These are phyloP conservation scores for Teratosphaeria destructans DNA, from an alignment of 2,329 filamentous ascomycete species.

Conservation along the genomic window DNA sequence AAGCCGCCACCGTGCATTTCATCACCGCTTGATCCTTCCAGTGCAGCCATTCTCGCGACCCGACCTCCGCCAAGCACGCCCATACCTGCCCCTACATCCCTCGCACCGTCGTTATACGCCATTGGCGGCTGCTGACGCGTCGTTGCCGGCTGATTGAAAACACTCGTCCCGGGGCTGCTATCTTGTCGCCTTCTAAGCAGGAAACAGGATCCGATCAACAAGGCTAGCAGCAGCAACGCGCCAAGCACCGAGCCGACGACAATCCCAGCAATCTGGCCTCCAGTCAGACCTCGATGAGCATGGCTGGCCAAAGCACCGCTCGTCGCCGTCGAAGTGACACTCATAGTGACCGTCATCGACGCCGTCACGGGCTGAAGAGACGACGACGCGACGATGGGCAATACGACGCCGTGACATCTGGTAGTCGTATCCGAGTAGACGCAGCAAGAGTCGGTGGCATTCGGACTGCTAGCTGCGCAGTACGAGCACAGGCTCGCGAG, in stretches of 20 bases:
- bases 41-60: constrained; percentile 88
- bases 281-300: constrained; percentile 49
- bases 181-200: constrained; percentile 45
- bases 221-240: constrained; percentile 55
- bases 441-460: constrained; percentile 93
- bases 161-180: constrained; percentile 55
- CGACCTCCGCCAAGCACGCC: constrained; percentile 75
- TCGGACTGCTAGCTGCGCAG: constrained; percentile 71
- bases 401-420: constrained; percentile 62
- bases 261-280: constrained; percentile 84
- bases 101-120: constrained; percentile 31
- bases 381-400: constrained; percentile 56
- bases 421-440: constrained; percentile 65
- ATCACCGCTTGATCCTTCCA: constrained; percentile 64
- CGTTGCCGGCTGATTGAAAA: constrained; percentile 84
- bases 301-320: constrained; percentile 9
- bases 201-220: constrained; percentile 51
- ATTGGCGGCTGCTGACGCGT: constrained; percentile 31
- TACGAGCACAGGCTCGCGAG: constrained; percentile 72
- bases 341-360: constrained; percentile 48
- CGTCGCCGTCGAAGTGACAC: constrained; percentile 4
- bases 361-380: constrained; percentile 50
- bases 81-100: constrained; percentile 42
- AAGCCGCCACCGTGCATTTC: constrained; percentile 38
- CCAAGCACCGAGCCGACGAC: constrained; percentile 71